Evolutionary conservation across 1,284 basidiomycete species (phyloP).

Genomic region (Tranzscheliella williamsii): DNA sequence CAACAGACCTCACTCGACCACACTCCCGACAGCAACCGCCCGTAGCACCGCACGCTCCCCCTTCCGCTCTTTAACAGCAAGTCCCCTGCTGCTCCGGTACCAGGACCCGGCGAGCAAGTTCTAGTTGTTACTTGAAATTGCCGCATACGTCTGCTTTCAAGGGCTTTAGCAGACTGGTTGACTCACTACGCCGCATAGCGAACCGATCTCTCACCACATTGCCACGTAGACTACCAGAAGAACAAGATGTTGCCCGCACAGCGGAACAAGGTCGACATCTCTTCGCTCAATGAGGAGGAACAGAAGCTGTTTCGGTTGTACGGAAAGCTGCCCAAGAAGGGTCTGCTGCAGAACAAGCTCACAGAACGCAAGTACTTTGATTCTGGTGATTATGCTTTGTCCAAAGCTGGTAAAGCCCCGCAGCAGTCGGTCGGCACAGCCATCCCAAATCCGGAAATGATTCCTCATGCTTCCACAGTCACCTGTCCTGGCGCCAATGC

Average conservation of each 20-base stretch:
- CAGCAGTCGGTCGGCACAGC: slow-evolving; percentile 87
- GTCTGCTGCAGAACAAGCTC: slow-evolving; percentile 87
- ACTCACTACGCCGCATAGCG: too few species aligned
- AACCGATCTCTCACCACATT: not conserved
- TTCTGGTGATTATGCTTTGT: slow-evolving; percentile 93
- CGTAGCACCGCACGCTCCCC: too few species aligned
- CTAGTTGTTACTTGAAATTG: too few species aligned
- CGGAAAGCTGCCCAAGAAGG: slow-evolving; percentile 93
- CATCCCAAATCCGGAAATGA: slow-evolving; percentile 83
- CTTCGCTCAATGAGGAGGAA: slow-evolving; percentile 86
- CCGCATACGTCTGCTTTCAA: too few species aligned
- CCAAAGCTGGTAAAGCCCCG: slow-evolving; percentile 87
- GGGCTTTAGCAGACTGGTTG: too few species aligned
- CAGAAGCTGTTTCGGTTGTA: slow-evolving; percentile 91
- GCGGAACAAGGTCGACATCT: slow-evolving; percentile 88
- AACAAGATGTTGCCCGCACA: slow-evolving; percentile 76
- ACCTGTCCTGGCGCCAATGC: slow-evolving; percentile 67
- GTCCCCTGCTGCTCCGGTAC: too few species aligned
- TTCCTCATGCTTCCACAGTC: slow-evolving; percentile 61
- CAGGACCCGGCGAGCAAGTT: too few species aligned
- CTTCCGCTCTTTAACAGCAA: too few species aligned
- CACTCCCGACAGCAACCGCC: too few species aligned
- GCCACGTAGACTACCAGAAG: too few species aligned
- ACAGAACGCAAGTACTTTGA: slow-evolving; percentile 99
- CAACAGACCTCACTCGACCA: too few species aligned